Base-by-base conservation (phyloP, 2,329 filamentous ascomycete species). In the Alternaria infectoria region DNA sequence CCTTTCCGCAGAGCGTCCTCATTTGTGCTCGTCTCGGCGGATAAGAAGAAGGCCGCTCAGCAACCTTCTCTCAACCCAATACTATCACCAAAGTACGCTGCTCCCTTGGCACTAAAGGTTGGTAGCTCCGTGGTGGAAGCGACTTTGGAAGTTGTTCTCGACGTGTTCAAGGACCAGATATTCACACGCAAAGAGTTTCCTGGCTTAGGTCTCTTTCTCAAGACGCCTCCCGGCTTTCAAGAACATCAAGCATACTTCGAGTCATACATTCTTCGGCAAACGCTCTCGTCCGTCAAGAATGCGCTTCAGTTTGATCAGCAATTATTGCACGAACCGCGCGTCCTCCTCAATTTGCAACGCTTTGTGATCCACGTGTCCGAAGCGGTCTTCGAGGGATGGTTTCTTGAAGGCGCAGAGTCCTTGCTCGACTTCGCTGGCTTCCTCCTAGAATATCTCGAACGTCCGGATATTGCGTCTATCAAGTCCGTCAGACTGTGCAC, bases 211-310 rank as follows among this genome's bases (percentile, higher is more conserved):
- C 82, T 99, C 10, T 97, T 93, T 74, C 83, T 92, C 57, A 97
- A 96, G 77, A 91, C 95, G 0, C 96, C 96, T 2, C 93, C 96
- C 1, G 94, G 95, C 0, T 97, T 97, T 73, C 89, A 95, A 69
- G 96, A 98, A 76, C 93, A 98, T 70, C 94, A 97, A 73, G 93
- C 93, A 0, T 97, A 94, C 77, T 97, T 99, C 69, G 93, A 97
- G 75, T 97, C 96, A 0, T 97, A 94, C 75, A 83, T 98, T 4
- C 83, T 98, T 19, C 88, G 90, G 26, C 91, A 90, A 67, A 89
- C 92, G 0, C 86, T 97, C 49, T 86, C 89, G 4, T 88, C 91
- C 28, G 81, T 97, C 15, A 87, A 88, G 32, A 91, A 87, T 61
- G 85, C 88, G 21, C 85, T 98, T 9, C 88, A 92, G 64, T 81